These are phyloP conservation scores for Tulasnella sp. DNA, from an alignment of 768 basidiomycete species.

Conservation along the genomic window DNA sequence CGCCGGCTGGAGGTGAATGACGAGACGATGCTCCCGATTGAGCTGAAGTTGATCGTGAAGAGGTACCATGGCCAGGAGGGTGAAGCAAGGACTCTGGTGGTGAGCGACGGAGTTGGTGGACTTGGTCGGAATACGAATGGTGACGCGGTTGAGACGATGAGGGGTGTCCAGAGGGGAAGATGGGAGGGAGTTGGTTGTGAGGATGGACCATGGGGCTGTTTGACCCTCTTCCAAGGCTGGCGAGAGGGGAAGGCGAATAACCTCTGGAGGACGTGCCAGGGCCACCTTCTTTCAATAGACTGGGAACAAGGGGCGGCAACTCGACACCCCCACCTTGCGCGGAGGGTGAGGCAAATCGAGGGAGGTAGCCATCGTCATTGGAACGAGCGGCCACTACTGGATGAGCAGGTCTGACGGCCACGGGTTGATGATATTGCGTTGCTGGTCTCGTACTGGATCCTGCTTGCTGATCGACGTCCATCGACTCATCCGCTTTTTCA, in stretches of 20 bases:
- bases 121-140: slow-evolving; percentile 2
- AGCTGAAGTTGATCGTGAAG: neutral
- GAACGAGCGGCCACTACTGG: neutral
- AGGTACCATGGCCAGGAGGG: neutral
- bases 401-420: neutral
- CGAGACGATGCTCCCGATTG: slow-evolving; percentile 12
- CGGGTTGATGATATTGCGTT: neutral
- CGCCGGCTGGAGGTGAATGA: slow-evolving; percentile 8
- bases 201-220: slow-evolving; percentile 12
- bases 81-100: slow-evolving; percentile 3
- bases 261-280: neutral
- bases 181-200: slow-evolving; percentile 13
- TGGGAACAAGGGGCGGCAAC: slow-evolving; percentile 7
- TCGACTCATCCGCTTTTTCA: slow-evolving; percentile 18
- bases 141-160: slow-evolving; percentile 8
- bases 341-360: slow-evolving; percentile 8
- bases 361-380: neutral
- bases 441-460: neutral
- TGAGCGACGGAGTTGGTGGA: neutral
- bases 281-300: neutral
- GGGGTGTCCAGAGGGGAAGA: neutral
- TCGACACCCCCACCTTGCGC: slow-evolving; percentile 8
- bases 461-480: neutral
- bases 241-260: slow-evolving; percentile 6
- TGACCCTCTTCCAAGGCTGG: neutral